phyloP scores from a whole-genome alignment of 2,329 filamentous ascomycete genomes.

The Trichoderma endophyticum region DNA sequence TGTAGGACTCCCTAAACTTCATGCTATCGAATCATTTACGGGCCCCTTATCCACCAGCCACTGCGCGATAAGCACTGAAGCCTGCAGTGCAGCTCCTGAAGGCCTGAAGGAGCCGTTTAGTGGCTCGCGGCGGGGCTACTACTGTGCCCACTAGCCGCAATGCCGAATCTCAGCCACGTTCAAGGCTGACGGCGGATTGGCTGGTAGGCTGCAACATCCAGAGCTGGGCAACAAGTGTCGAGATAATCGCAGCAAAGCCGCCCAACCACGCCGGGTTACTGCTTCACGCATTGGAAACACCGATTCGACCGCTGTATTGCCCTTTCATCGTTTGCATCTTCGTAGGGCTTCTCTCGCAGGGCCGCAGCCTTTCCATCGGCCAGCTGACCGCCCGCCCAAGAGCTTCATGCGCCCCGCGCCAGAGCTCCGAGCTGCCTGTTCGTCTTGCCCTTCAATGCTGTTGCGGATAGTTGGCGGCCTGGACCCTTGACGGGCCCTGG shows the following conservation, averaged over 20 bases:
- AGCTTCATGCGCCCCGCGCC: conserved; percentile 28
- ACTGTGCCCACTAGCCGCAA: conserved; percentile 16
- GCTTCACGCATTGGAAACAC: background rate
- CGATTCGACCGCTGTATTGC: background rate
- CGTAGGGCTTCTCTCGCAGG: background rate
- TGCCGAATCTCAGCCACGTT: conserved; percentile 28
- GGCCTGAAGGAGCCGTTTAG: background rate
- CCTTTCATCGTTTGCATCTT: background rate
- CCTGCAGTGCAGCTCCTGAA: background rate
- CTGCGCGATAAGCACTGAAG: conserved; percentile 7
- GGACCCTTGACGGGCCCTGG: conserved; percentile 39
- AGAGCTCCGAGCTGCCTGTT: conserved; percentile 25
- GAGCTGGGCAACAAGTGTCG: conserved; percentile 2
- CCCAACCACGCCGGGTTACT: background rate
- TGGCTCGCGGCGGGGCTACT: conserved; percentile 8
- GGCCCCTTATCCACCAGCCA: background rate
- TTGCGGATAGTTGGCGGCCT: conserved; percentile 31
- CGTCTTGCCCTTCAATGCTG: conserved; percentile 33
- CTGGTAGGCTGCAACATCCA: conserved; percentile 28
- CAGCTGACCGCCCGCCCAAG: conserved; percentile 10
- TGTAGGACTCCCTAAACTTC: background rate
- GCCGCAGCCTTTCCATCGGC: background rate
- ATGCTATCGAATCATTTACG: background rate
- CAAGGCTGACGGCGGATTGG: conserved; percentile 30
- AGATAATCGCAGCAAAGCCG: background rate